These are phyloP conservation scores for Neurospora sp. DNA, from an alignment of 495 filamentous ascomycete genomes.

Conservation along the genomic window DNA sequence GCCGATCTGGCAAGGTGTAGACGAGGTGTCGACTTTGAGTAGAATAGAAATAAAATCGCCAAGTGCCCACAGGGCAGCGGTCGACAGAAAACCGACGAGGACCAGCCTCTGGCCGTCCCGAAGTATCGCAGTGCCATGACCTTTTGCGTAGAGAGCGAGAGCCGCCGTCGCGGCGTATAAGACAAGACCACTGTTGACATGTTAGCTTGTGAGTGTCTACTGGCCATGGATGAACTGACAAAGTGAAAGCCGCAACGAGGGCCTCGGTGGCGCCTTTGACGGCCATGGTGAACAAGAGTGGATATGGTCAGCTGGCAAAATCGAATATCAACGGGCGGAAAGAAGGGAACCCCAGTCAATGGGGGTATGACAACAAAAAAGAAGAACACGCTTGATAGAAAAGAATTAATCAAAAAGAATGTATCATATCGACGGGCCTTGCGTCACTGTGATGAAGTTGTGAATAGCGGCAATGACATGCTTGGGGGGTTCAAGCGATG, in stretches of 20 bases:
- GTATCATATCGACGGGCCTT: constrained; percentile 20
- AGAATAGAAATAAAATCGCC: constrained; percentile 38
- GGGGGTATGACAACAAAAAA: constrained; percentile 29
- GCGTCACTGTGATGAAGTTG: constrained; percentile 16
- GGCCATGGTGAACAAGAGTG: constrained; percentile 29
- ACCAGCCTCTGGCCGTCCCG: constrained; percentile 54
- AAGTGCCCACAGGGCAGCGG: constrained; percentile 41
- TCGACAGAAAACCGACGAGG: constrained; percentile 44
- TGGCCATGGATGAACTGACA: constrained; percentile 27
- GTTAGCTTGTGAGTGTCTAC: background rate
- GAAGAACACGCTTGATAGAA: background rate
- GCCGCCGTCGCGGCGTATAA: constrained; percentile 42
- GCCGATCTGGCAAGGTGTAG: constrained; percentile 37
- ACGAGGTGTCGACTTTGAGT: constrained; percentile 28
- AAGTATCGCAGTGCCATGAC: constrained; percentile 38
- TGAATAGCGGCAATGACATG: constrained; percentile 20
- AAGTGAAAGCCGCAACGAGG: constrained; percentile 43
- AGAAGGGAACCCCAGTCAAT: constrained; percentile 41
- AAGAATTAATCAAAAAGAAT: constrained; percentile 18
- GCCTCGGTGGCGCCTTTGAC: constrained; percentile 38
- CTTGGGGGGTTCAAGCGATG: constrained; percentile 12
- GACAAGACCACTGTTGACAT: constrained; percentile 34
- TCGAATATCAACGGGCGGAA: constrained; percentile 16
- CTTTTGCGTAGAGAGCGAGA: constrained; percentile 40
- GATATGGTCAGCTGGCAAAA: constrained; percentile 13